Percentiles rank a stretch among this genome's conserved stretches.
Evolutionary conservation across 495 filamentous ascomycete genomes (phyloP).

Genomic region (Lindgomyces ingoldianus): DNA sequence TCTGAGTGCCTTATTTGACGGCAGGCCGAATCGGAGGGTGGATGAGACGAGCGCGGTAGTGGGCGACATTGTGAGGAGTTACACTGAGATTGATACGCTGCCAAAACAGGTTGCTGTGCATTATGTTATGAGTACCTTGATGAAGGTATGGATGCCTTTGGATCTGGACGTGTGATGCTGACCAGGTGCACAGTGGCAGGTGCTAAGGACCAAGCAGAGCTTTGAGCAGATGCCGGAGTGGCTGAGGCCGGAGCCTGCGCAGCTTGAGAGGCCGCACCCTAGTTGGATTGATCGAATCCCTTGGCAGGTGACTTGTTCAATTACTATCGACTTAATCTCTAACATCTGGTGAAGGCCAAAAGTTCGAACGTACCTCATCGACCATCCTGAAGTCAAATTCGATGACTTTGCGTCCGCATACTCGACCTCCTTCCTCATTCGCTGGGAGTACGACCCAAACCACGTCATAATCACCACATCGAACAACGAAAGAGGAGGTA

Average conservation of each 20-base stretch:
- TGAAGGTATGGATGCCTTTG: conserved; percentile 9
- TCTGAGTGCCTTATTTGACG: conserved; percentile 17
- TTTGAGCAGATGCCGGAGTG: conserved; percentile 24
- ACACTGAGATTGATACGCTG: conserved; percentile 28
- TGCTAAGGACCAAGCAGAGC: conserved; percentile 8
- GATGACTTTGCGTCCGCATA: conserved; percentile 25
- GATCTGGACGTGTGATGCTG: no score
- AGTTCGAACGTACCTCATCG: conserved; percentile 18
- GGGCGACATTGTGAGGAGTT: conserved; percentile 25
- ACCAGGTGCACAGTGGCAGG: conserved; percentile 17
- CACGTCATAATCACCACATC: conserved; percentile 19
- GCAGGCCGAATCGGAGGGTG: conserved; percentile 18
- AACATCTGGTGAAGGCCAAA: conserved; percentile 17
- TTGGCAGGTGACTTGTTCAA: conserved; percentile 17
- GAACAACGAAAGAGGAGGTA: conserved; percentile 2
- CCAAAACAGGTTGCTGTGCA: conserved; percentile 27
- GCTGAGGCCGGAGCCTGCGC: conserved; percentile 10
- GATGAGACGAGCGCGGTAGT: conserved; percentile 18
- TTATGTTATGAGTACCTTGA: conserved; percentile 18
- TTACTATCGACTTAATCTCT: no score
- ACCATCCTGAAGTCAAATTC: conserved; percentile 14
- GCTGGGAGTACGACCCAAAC: conserved; percentile 19
- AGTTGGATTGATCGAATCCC: conserved; percentile 23
- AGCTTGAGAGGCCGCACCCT: conserved; percentile 18
- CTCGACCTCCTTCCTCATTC: conserved; percentile 13